These are phyloP conservation scores for Lotus japonicus DNA, from an alignment of 306 rosid genomes.

Conservation along the genomic window DNA sequence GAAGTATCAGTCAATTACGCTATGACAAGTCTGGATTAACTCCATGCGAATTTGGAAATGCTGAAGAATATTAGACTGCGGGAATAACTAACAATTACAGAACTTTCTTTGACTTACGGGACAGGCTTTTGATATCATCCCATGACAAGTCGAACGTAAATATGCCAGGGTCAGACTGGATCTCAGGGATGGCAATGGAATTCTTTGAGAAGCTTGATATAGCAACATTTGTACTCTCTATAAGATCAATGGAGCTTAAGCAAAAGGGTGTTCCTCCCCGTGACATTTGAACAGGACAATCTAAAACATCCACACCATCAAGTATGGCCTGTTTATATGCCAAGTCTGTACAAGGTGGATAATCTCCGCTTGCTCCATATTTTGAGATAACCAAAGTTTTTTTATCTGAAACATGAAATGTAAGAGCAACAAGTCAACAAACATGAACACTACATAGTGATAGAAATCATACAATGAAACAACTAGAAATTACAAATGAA, in stretches of 20 bases:
- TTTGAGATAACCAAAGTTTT: slow-evolving; percentile 68
- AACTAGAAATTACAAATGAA: slow-evolving; percentile 2
- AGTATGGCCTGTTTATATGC: slow-evolving; percentile 60
- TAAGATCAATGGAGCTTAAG: slow-evolving; percentile 61
- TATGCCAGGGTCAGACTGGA: slow-evolving; percentile 53
- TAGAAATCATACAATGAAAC: background rate
- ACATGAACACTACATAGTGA: background rate
- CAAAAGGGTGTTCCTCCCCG: slow-evolving; percentile 79
- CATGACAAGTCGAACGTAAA: slow-evolving; percentile 65
- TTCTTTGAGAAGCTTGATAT: slow-evolving; percentile 36
- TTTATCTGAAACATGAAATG: slow-evolving; percentile 31
- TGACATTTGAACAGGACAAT: slow-evolving; percentile 84
- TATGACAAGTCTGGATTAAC: slow-evolving; percentile 3
- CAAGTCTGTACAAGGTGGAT: slow-evolving; percentile 60
- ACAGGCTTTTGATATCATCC: slow-evolving; percentile 50
- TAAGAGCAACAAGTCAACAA: slow-evolving; percentile 27
- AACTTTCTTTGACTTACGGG: slow-evolving; percentile 50
- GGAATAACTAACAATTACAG: slow-evolving; percentile 15
- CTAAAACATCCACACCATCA: slow-evolving; percentile 73
- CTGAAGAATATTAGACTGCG: background rate
- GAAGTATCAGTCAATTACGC: background rate
- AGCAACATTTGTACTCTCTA: slow-evolving; percentile 53
- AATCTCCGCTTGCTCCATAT: slow-evolving; percentile 88
- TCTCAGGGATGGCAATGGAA: slow-evolving; percentile 35
- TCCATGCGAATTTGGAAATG: slow-evolving; percentile 1